Evolutionary conservation across 2,329 filamentous ascomycete species (phyloP).

Genomic region (Aspergillus sp.): DNA sequence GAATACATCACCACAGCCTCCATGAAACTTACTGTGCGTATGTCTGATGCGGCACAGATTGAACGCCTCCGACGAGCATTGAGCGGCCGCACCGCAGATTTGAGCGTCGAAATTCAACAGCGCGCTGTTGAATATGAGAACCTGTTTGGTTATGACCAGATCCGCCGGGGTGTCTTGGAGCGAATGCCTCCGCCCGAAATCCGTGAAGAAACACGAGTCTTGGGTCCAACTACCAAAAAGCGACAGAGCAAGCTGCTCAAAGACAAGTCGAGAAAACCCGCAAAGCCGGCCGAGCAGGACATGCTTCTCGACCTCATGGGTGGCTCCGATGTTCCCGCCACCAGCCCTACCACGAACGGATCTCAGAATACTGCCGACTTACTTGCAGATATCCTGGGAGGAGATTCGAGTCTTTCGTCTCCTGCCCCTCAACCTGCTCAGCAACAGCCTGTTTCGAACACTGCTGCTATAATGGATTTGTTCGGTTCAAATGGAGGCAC

Average conservation of each 20-base stretch:
- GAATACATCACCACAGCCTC: conserved; percentile 95
- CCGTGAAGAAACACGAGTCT: conserved; percentile 86
- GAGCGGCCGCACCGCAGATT: conserved; percentile 74
- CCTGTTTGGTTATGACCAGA: conserved; percentile 84
- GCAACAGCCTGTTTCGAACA: conserved; percentile 55
- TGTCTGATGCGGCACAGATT: conserved; percentile 80
- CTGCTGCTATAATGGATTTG: conserved; percentile 85
- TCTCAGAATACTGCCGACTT: conserved; percentile 78
- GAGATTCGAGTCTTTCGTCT: conserved; percentile 58
- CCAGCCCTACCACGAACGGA: conserved; percentile 56
- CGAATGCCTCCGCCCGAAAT: conserved; percentile 98
- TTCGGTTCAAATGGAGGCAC: conserved; percentile 59
- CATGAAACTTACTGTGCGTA: conserved; percentile 89
- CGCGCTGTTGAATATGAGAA: conserved; percentile 94
- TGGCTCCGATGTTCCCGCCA: conserved; percentile 65
- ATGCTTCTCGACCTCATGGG: conserved; percentile 92
- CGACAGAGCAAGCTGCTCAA: conserved; percentile 63
- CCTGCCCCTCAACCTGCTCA: conserved; percentile 55
- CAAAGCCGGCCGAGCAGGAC: conserved; percentile 87
- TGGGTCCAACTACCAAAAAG: conserved; percentile 75
- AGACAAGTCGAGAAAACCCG: conserved; percentile 70
- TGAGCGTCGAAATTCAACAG: conserved; percentile 95
- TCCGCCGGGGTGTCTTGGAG: conserved; percentile 86
- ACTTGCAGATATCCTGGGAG: conserved; percentile 86
- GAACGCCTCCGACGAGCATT: conserved; percentile 81